A percentile compares a stretch with the other conserved stretches of the same genome.
Conservation (phyloP, 1,284 basidiomycete genomes). For the Apiotrichum mycotoxinovorans region DNA sequence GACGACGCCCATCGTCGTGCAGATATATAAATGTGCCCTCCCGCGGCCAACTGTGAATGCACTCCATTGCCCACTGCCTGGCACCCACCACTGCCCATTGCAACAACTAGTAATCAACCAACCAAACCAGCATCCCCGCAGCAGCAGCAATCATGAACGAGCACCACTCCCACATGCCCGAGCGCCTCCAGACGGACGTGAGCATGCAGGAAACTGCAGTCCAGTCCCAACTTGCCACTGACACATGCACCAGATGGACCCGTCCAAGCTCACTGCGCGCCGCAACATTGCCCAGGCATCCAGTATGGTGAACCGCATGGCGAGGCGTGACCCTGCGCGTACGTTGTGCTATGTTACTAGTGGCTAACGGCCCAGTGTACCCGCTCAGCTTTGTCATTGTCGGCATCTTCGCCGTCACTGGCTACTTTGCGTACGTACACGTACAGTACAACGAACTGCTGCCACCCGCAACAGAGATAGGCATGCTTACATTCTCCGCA, state of each 20-base stretch:
- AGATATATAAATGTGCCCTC: too few relatives aligned
- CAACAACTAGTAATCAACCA: too few relatives aligned
- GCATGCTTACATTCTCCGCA: slow-evolving; percentile 10
- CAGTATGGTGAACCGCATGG: slow-evolving; percentile 46
- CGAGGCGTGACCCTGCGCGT: slow-evolving; percentile 47
- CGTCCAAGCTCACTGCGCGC: slow-evolving; percentile 36
- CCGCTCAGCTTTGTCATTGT: slow-evolving; percentile 45
- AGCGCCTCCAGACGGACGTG: slow-evolving; percentile 12
- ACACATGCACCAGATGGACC: slow-evolving; percentile 28
- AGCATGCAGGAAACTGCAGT: background rate
- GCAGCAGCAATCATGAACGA: background rate
- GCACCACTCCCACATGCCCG: slow-evolving; percentile 5
- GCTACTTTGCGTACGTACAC: slow-evolving; percentile 38
- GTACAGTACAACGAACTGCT: too few relatives aligned
- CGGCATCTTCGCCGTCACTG: slow-evolving; percentile 41
- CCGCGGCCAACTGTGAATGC: background rate
- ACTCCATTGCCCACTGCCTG: too few relatives aligned
- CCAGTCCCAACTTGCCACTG: background rate
- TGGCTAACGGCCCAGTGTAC: slow-evolving; percentile 26
- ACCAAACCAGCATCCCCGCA: too few relatives aligned
- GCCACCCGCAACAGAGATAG: too few relatives aligned
- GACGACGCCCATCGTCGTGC: too few relatives aligned
- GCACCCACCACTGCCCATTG: too few relatives aligned
- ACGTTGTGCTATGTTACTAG: too few relatives aligned
- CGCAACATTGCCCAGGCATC: slow-evolving; percentile 43